Base-by-base conservation (phyloP, 2,329 filamentous ascomycete genomes). In the Claviceps arundinis region DNA sequence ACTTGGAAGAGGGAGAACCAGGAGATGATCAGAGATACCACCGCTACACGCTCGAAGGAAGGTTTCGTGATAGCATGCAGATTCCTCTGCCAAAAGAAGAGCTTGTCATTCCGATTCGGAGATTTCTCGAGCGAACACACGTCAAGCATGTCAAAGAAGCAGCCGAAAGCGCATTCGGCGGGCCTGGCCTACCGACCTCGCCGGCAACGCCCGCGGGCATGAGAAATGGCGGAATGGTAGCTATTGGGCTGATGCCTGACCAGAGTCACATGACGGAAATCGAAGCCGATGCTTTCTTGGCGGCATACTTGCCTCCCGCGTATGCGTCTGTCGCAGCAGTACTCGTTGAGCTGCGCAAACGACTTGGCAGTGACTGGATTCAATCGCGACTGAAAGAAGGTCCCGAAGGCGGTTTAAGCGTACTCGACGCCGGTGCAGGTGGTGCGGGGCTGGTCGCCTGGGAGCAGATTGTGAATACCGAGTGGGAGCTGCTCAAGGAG, bases 141-240 rank as follows among this genome's bases (percentile, higher is more conserved):
- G 79, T 82, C 44, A 85, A 82, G 52, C 93, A 98, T 63, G 73
- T 97, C 37, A 74, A 76, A 37, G 77, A 84, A 52, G 77, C 85
- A 1, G 87, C 90, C 0, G 80, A 87, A 58, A 77, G 74, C 44
- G 75, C 80, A 1, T 91, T 95, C 63, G 91, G 90, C 44, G 91
- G 91, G 0, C 68, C 69, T 3, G 80, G 82, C 0, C 71, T 97
- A 16, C 90, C 90, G 3, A 76, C 85, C 62, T 94, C 89, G 1
- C 82, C 86, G 1, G 77, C 82, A 1, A 90, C 86, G 2, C 84
- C 86, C 0, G 68, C 70, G 37, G 71, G 74, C 16, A 77, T 69
- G 60, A 78, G 70, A 60, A 76, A 70, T 37, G 70, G 77, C 37
- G 74, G 77, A 16, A 85, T 88, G 70, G 79, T 77, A 55, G 73